Evolutionary conservation across 2,329 filamentous ascomycete species (phyloP), one percentile per base, ranked within the genome.

Genomic region (Hypocreales sp.): DNA sequence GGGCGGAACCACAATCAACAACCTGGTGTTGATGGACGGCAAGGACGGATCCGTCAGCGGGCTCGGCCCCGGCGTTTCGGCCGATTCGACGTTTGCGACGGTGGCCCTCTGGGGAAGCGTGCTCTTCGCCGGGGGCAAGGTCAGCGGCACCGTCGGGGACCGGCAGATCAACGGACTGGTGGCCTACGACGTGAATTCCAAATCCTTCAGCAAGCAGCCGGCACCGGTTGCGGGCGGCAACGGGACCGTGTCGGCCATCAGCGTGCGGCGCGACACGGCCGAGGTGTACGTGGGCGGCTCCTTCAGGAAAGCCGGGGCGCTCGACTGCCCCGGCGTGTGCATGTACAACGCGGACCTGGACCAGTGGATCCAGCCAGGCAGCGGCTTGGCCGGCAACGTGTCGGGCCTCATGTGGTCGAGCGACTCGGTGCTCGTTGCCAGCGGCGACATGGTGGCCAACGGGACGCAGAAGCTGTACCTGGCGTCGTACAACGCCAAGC

Each of bases 211-310:
- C 30, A 64, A 62, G 3, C 84, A 94, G 42, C 82, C 87, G 2
- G 75, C 84, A 16, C 65, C 77, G 2, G 60, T 95, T 3, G 64
- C 64, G 8, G 86, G 87, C 10, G 58, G 61, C 5, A 67, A 73
- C 35, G 72, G 74, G 15, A 69, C 72, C 3, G 84, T 95, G 22
- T 78, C 82, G 31, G 61, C 79, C 16, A 83, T 98, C 39, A 67
- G 72, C 8, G 62, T 75, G 7, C 77, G 76, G 30, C 79, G 81
- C 1, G 67, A 67, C 29, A 73, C 72, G 12, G 61, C 65, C 2
- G 72, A 90, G 27, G 63, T 98, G 9, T 98, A 79, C 44, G 79
- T 98, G 18, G 87, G 79, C 20, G 90, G 90, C 18, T 72, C 68
- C 8, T 98, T 95, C 45, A 61, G 71, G n/a, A 71, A 68, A 18